These are phyloP conservation scores for Epichloe gansuensis DNA, from an alignment of 2,329 filamentous ascomycete genomes.

Conservation along the genomic window DNA sequence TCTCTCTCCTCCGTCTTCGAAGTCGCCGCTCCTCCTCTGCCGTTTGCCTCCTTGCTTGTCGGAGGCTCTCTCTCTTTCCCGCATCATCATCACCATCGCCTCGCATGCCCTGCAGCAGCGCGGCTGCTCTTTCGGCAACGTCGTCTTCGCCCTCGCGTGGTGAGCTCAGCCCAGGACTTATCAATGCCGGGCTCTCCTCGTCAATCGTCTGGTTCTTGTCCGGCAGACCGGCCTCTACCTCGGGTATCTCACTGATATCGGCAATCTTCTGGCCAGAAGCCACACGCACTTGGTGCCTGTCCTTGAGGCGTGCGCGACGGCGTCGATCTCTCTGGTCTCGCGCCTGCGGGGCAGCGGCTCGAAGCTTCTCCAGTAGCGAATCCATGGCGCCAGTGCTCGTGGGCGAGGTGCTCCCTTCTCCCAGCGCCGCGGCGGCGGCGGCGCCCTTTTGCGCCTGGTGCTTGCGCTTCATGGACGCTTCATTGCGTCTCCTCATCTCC, in stretches of 20 bases:
- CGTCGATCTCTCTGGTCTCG: conserved; percentile 81
- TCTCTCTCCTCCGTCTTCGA: conserved; percentile 53
- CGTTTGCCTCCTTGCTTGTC: conserved; percentile 52
- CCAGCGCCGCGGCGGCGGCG: conserved; percentile 13
- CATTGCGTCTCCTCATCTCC: conserved; percentile 71
- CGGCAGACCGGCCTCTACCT: conserved; percentile 31
- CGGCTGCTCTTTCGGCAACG: conserved; percentile 72
- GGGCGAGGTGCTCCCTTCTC: conserved; percentile 48
- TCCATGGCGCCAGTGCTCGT: conserved; percentile 87
- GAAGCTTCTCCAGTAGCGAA: conserved; percentile 82
- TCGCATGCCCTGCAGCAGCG: conserved; percentile 72
- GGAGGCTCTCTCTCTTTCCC: conserved; percentile 45
- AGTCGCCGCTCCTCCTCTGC: conserved; percentile 66
- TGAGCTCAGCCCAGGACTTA: conserved; percentile 37
- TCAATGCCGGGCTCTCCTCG: conserved; percentile 32
- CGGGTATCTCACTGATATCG: conserved; percentile 51
- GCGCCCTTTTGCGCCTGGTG: conserved; percentile 48
- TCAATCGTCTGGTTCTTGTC: conserved; percentile 25
- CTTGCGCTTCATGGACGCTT: conserved; percentile 87
- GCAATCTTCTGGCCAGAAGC: conserved; percentile 80
- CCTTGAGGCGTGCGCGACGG: conserved; percentile 76
- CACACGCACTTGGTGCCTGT: conserved; percentile 77
- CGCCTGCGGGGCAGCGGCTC: conserved; percentile 81
- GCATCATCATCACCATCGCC: conserved; percentile 43
- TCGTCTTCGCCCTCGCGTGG: conserved; percentile 48